Conservation (phyloP, 176 grass and related monocot species). For the Metroxylon sagu region DNA sequence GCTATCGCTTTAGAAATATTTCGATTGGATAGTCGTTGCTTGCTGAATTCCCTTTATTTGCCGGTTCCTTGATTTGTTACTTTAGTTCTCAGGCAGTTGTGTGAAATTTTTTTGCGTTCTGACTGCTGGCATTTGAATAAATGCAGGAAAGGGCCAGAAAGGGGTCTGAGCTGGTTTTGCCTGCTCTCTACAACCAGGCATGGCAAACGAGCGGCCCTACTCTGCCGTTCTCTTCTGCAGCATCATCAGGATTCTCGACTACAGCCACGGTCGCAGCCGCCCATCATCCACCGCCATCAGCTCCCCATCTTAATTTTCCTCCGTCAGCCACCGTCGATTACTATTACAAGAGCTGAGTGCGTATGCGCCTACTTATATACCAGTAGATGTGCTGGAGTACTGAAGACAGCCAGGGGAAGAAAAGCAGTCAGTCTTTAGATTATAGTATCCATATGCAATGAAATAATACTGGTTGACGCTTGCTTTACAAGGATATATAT, state of each 20-base stretch:
- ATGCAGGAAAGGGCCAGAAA: slow-evolving; percentile 52
- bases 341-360: not conserved
- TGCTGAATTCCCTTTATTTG: too few relatives aligned
- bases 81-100: not conserved
- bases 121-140: not conserved
- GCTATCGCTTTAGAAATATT: too few relatives aligned
- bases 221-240: slow-evolving; percentile 70
- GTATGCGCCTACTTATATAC: too few relatives aligned
- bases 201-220: slow-evolving; percentile 58
- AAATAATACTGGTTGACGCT: too few relatives aligned
- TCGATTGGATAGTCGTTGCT: too few relatives aligned
- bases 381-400: too few relatives aligned
- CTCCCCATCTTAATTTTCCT: not conserved
- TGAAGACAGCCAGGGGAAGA: too few relatives aligned
- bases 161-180: slow-evolving; percentile 30
- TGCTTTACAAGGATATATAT: too few relatives aligned
- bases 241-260: slow-evolving; percentile 99
- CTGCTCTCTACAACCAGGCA: slow-evolving; percentile 29
- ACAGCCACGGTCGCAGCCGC: slow-evolving; percentile 7
- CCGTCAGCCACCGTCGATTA: slow-evolving; percentile 5
- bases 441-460: too few relatives aligned
- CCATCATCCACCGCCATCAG: not conserved
- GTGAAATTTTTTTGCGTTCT: not conserved
- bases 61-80: not conserved
- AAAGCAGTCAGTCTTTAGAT: too few relatives aligned